Base-by-base conservation (phyloP, 495 filamentous ascomycete species). In the Xylaria cubensis region DNA sequence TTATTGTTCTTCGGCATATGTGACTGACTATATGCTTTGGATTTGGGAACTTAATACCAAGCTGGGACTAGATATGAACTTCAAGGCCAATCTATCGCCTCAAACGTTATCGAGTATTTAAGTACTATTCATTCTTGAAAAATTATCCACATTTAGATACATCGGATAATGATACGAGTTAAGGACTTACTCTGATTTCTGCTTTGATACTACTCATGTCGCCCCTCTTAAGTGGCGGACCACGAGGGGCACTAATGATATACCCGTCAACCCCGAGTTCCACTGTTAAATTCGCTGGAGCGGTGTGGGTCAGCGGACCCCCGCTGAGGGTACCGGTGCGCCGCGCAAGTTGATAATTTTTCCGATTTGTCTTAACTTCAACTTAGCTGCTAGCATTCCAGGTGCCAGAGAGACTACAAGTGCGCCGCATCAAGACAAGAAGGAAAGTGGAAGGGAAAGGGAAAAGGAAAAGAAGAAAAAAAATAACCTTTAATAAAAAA, bases 301-400 rank as follows among this genome's bases (percentile, higher is more conserved):
- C 32, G 34, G 21, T 39, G 58, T 61, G 58, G 58, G 34, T 41
- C 58, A 8, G 26, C 9, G 34, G 34, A 19, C 21, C 63, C 63
- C 41, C 63, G 63, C 63, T 36, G 42, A 50, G 41, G 21, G 21
- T 55, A 29, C 42, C 63, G 39, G 39, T 46, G 26, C 63, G 12
- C 63, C 26, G 41, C 63, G 29, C 46, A 19, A 34, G 32, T 32
- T 42, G 6, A 67, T 29, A 44, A 26, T 55, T 67, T 67, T 67
- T 42, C 34, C 50, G 24, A 50, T 39, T 65, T 41, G 41, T 17
- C 41, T 26, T 26, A 26, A 50, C 42, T 6, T 26, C 24, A 19
- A 26, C n/a, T 63, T 44, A 19, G 9, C 34, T 12, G 59, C 19
- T 63, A n/a, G 36, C 26, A 29, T 29, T 29, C 26, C 26, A 29